A percentile compares a stretch with the other conserved stretches of the same genome.
Evolutionary conservation across 192 early-diverging fungal genomes (phyloP).

Genomic region (Fimicolochytrium jonesii): DNA sequence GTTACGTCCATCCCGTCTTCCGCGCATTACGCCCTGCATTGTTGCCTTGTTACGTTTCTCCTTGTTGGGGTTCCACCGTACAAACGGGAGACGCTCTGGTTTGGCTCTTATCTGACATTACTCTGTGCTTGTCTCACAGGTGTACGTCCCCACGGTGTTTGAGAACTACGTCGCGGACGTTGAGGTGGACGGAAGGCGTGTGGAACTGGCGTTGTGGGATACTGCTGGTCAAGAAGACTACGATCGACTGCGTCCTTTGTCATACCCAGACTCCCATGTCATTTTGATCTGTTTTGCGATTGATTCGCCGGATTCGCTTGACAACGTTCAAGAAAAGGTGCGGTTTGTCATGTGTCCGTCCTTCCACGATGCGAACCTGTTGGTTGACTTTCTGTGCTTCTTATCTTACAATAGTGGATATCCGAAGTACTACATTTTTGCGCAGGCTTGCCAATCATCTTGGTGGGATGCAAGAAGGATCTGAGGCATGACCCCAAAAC

Average conservation of each 20-base stretch:
- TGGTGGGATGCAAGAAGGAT: slow-evolving; percentile 40
- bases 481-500: slow-evolving; percentile 22
- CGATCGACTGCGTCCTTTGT: slow-evolving; percentile 29
- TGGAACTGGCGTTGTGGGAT: slow-evolving; percentile 67
- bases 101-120: too few relatives aligned
- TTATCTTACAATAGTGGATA: slow-evolving; percentile 29
- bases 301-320: slow-evolving; percentile 7
- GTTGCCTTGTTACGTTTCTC: too few relatives aligned
- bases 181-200: slow-evolving; percentile 41
- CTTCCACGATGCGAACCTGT: neutral
- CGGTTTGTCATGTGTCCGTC: too few relatives aligned
- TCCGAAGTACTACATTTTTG: slow-evolving; percentile 35
- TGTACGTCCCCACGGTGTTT: slow-evolving; percentile 2
- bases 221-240: slow-evolving; percentile 21
- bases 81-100: too few relatives aligned
- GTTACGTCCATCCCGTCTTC: too few relatives aligned
- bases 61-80: too few relatives aligned
- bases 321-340: slow-evolving; percentile 27
- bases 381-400: neutral
- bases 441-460: slow-evolving; percentile 29
- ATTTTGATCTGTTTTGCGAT: slow-evolving; percentile 14
- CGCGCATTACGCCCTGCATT: too few relatives aligned
- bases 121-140: too few relatives aligned
- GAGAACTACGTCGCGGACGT: slow-evolving; percentile 3
- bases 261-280: slow-evolving; percentile 17